Evolutionary conservation across 2,329 filamentous ascomycete species (phyloP).

Genomic region (Aspergillus brasiliensis): DNA sequence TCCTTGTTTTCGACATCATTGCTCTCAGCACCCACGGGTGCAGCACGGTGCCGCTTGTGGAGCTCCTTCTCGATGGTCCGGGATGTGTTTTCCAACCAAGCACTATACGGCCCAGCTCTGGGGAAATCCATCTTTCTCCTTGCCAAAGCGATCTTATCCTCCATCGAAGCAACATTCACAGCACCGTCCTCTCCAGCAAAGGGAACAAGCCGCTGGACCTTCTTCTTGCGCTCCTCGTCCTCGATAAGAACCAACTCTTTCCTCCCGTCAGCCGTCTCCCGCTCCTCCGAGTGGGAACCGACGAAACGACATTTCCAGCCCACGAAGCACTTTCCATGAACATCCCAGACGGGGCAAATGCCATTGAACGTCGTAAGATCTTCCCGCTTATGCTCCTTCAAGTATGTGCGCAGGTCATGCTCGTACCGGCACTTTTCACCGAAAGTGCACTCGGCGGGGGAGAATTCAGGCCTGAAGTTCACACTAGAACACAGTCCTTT

Average conservation of each 20-base stretch:
- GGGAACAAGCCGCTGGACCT: slow-evolving; percentile 32
- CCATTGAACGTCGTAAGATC: slow-evolving; percentile 77
- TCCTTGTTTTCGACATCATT: slow-evolving; percentile 36
- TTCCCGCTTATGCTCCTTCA: slow-evolving; percentile 76
- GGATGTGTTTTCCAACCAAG: slow-evolving; percentile 73
- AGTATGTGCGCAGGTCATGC: slow-evolving; percentile 83
- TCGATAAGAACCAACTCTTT: slow-evolving; percentile 77
- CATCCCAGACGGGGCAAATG: slow-evolving; percentile 78
- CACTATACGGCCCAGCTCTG: slow-evolving; percentile 72
- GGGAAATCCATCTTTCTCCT: slow-evolving; percentile 71
- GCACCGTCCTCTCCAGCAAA: slow-evolving; percentile 60
- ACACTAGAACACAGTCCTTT: slow-evolving; percentile 77
- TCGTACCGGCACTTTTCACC: slow-evolving; percentile 79
- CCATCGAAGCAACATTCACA: slow-evolving; percentile 71
- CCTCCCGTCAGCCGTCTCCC: slow-evolving; percentile 74
- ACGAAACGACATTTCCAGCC: slow-evolving; percentile 97
- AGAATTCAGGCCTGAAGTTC: slow-evolving; percentile 74
- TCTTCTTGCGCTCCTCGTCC: slow-evolving; percentile 52
- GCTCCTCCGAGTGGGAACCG: slow-evolving; percentile 80
- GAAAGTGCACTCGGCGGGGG: slow-evolving; percentile 71
- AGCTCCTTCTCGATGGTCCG: slow-evolving; percentile 51
- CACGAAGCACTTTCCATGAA: slow-evolving; percentile 72
- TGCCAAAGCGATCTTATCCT: slow-evolving; percentile 72
- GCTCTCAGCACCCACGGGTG: slow-evolving; percentile 32
- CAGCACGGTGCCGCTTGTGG: slow-evolving; percentile 47